phyloP scores from a whole-genome alignment of 108 stramenopile genomes.

The Nitzschia palea region DNA sequence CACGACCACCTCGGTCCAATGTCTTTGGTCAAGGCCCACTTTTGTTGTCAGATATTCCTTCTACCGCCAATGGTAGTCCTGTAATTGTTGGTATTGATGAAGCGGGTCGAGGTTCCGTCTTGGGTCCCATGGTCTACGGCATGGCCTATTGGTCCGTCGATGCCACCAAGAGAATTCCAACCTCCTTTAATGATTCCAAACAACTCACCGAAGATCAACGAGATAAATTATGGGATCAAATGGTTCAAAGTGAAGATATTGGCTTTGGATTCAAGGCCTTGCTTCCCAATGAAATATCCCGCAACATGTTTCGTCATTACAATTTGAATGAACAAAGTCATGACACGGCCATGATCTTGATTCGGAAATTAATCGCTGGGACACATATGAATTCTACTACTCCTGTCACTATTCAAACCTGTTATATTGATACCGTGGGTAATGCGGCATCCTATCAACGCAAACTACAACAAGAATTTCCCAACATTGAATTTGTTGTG shows the following conservation, averaged over 20 bases:
- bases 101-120: conserved; percentile 82
- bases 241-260: conserved; percentile 47
- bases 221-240: conserved; percentile 49
- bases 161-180: conserved; percentile 35
- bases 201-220: conserved; percentile 68
- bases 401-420: conserved; percentile 61
- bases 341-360: conserved; percentile 81
- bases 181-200: conserved; percentile 86
- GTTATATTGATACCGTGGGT: conserved; percentile 89
- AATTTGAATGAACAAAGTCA: conserved; percentile 88
- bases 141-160: conserved; percentile 75
- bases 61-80: conserved; percentile 11
- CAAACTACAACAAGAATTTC: conserved; percentile 70
- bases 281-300: conserved; percentile 75
- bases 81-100: conserved; percentile 43
- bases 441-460: conserved; percentile 62
- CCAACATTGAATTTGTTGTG: conserved; percentile 78
- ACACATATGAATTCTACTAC: too few species aligned
- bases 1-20: conserved; percentile 34
- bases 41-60: conserved; percentile 68
- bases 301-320: conserved; percentile 82
- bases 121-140: conserved; percentile 90
- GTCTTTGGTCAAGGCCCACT: conserved; percentile 68
- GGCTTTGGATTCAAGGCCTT: conserved; percentile 78
- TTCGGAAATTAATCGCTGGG: conserved; percentile 60